phyloP scores from a whole-genome alignment of 2,329 filamentous ascomycete genomes.

The Aspergillus neoniger region DNA sequence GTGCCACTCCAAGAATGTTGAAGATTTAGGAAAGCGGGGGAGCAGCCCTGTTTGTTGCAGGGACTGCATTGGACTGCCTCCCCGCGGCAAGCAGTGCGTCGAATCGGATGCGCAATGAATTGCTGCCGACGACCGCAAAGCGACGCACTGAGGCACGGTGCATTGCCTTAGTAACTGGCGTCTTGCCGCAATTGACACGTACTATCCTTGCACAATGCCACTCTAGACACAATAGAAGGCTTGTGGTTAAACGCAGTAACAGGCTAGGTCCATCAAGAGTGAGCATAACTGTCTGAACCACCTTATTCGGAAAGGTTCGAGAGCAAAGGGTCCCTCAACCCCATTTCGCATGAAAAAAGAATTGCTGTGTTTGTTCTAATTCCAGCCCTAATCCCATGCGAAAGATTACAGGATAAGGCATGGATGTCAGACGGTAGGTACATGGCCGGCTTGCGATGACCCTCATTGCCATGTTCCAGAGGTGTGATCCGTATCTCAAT shows the following conservation, averaged over 20 bases:
- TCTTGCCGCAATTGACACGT: background rate
- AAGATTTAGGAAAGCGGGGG: background rate
- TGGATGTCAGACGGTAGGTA: background rate
- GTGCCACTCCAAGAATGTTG: background rate
- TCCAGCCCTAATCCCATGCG: background rate
- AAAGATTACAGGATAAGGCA: background rate
- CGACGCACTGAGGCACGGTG: background rate
- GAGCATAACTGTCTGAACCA: conserved; percentile 1
- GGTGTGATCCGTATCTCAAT: no score
- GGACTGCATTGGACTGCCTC: conserved; percentile 1
- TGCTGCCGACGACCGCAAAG: conserved; percentile 13
- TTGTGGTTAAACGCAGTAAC: conserved; percentile 6
- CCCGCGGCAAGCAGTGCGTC: conserved; percentile 2
- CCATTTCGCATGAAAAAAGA: background rate
- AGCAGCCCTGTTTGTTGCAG: background rate
- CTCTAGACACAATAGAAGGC: conserved; percentile 10
- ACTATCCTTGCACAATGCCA: conserved; percentile 12
- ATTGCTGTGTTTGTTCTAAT: background rate
- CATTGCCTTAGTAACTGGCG: background rate
- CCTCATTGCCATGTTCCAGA: background rate
- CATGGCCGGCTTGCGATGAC: conserved; percentile 5
- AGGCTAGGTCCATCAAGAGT: conserved; percentile 2
- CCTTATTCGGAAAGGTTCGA: background rate
- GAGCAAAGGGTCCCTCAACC: background rate
- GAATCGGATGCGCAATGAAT: conserved; percentile 6